phyloP scores from a whole-genome alignment of 768 basidiomycete species.

The Hericium alpestre region DNA sequence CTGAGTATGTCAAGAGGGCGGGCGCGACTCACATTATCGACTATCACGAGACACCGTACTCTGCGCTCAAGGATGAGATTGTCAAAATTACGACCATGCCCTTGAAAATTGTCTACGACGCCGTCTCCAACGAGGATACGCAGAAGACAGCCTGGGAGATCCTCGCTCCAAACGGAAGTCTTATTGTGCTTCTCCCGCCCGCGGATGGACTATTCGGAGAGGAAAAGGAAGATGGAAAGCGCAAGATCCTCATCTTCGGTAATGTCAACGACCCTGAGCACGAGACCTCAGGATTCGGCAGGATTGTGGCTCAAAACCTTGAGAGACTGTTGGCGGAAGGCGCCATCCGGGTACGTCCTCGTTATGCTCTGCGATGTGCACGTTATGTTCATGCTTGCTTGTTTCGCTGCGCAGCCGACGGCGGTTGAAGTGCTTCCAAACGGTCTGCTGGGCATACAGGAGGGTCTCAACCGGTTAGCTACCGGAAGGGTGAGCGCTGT shows the following conservation, averaged over 20 bases:
- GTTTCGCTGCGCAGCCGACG: constrained; percentile 11
- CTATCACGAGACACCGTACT: background rate
- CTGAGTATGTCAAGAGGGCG: constrained; percentile 3
- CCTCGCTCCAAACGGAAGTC: constrained; percentile 10
- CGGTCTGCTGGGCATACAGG: constrained; percentile 17
- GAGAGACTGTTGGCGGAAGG: background rate
- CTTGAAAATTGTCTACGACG: constrained; percentile 12
- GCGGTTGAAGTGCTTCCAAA: constrained; percentile 14
- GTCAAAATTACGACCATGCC: constrained; percentile 8
- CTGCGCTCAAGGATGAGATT: constrained; percentile 3
- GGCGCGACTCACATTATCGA: constrained; percentile 12
- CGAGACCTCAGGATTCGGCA: constrained; percentile 18
- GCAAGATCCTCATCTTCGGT: constrained; percentile 2
- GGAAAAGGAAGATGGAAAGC: constrained; percentile 8
- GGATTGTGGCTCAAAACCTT: background rate
- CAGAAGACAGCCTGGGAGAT: constrained; percentile 8
- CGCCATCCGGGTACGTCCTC: background rate
- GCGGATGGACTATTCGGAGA: constrained; percentile 6
- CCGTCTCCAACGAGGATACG: constrained; percentile 4
- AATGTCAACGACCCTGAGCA: constrained; percentile 3
- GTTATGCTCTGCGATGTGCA: background rate
- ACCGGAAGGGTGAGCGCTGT: constrained; percentile 17
- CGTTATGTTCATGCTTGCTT: background rate
- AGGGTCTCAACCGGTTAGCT: constrained; percentile 11
- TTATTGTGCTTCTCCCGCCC: constrained; percentile 7